Conservation (phyloP, 129 eudicot genomes). For the Calendula officinalis region DNA sequence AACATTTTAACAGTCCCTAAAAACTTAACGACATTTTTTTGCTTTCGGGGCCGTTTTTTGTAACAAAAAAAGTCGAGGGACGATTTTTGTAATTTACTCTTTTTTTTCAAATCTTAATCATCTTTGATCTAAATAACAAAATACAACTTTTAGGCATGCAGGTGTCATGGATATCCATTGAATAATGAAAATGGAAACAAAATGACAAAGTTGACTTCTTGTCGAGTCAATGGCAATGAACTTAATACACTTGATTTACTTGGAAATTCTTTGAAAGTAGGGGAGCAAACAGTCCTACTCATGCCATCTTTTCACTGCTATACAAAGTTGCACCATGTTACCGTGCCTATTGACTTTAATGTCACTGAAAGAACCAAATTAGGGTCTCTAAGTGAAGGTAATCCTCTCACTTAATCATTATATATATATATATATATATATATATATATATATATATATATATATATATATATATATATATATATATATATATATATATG, state of each 20-base stretch:
- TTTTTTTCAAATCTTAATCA: not conserved
- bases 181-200: constrained; percentile 35
- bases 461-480: no score
- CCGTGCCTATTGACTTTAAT: constrained; percentile 30
- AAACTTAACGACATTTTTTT: no score
- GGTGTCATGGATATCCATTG: constrained; percentile 68
- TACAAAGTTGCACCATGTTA: constrained; percentile 44
- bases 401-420: no score
- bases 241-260: constrained; percentile 40
- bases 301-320: constrained; percentile 68
- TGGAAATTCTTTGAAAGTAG: constrained; percentile 55
- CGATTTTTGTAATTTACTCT: no score
- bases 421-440: no score
- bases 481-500: no score
- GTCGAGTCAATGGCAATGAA: constrained; percentile 53
- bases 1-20: no score
- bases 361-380: no score
- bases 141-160: constrained; percentile 49
- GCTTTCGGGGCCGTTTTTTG: no score
- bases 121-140: constrained; percentile 9
- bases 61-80: no score
- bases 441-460: no score
- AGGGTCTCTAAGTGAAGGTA: no score
- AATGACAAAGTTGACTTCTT: constrained; percentile 34
- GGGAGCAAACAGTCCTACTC: constrained; percentile 51